These are phyloP conservation scores for Aspergillus mulundensis DNA, from an alignment of 495 filamentous ascomycete species.

Conservation along the genomic window DNA sequence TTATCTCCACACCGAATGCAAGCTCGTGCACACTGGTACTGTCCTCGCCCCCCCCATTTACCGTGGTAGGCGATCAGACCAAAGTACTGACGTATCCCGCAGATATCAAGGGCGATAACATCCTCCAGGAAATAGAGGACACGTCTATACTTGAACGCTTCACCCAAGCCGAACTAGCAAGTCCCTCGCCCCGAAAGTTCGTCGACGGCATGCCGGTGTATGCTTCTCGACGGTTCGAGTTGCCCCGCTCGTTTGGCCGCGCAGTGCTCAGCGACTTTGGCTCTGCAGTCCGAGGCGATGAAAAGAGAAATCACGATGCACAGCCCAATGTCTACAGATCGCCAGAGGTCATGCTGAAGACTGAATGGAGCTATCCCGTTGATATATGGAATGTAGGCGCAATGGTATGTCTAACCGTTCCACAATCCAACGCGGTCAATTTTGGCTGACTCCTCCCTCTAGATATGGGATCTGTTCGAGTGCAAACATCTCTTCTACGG, in stretches of 20 bases:
- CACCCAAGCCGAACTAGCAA: conserved; percentile 25
- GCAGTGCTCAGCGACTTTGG: conserved; percentile 71
- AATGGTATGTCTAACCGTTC: too few relatives aligned
- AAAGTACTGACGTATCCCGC: too few relatives aligned
- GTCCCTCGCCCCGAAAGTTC: conserved; percentile 36
- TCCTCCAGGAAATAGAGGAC: conserved; percentile 40
- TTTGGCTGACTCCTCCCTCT: too few relatives aligned
- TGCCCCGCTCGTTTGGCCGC: conserved; percentile 24
- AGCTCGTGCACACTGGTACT: conserved; percentile 45
- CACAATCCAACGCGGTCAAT: too few relatives aligned
- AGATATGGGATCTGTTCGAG: conserved; percentile 18
- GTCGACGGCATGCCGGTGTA: conserved; percentile 32
- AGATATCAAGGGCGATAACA: conserved; percentile 45
- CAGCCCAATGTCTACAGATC: conserved; percentile 41
- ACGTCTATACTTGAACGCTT: conserved; percentile 33
- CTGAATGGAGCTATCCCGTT: conserved; percentile 40
- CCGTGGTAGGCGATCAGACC: too few relatives aligned
- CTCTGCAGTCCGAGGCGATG: conserved; percentile 59
- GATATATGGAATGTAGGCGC: conserved; percentile 51
- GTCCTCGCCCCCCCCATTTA: background rate
- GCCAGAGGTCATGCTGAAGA: conserved; percentile 46
- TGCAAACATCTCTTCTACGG: conserved; percentile 42
- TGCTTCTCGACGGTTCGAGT: conserved; percentile 31
- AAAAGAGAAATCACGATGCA: conserved; percentile 26
- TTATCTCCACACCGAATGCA: conserved; percentile 45